These are phyloP conservation scores for Spongiforma sp. DNA, from an alignment of 1,284 basidiomycete genomes.

Conservation along the genomic window DNA sequence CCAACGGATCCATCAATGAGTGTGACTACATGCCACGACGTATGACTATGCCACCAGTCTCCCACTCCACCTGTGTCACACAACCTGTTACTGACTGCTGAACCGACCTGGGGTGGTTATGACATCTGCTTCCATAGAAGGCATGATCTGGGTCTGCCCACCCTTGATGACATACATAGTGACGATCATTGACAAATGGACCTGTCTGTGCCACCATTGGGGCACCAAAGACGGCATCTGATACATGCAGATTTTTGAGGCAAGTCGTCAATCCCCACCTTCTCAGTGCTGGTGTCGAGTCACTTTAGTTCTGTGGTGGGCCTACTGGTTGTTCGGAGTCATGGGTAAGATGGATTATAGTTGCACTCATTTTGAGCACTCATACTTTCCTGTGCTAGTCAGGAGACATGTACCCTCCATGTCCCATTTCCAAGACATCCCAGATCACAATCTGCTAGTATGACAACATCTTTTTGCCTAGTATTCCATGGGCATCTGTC, in stretches of 20 bases:
- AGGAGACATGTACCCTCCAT: too few relatives aligned
- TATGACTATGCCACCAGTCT: slow-evolving; percentile 91
- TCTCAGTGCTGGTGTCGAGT: slow-evolving; percentile 37
- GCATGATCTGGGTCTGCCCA: slow-evolving; percentile 91
- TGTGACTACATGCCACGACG: slow-evolving; percentile 73
- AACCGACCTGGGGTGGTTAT: slow-evolving; percentile 84
- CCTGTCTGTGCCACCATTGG: slow-evolving; percentile 64
- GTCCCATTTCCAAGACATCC: too few relatives aligned
- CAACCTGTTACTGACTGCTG: slow-evolving; percentile 70
- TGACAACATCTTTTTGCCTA: too few relatives aligned
- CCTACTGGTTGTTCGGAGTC: slow-evolving; percentile 93
- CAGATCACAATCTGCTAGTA: too few relatives aligned
- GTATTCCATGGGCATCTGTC: slow-evolving; percentile 97
- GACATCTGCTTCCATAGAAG: slow-evolving; percentile 93
- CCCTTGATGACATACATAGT: slow-evolving; percentile 76
- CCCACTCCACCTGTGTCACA: slow-evolving; percentile 47
- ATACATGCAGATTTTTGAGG: slow-evolving; percentile 93
- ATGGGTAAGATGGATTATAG: slow-evolving; percentile 51
- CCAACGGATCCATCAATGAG: slow-evolving; percentile 76
- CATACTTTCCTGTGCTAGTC: slow-evolving; percentile 55
- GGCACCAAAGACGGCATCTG: slow-evolving; percentile 70
- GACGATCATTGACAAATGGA: slow-evolving; percentile 81
- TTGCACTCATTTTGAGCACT: slow-evolving; percentile 2
- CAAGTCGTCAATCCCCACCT: slow-evolving; percentile 36
- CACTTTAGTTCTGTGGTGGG: slow-evolving; percentile 96